Evolutionary conservation across 192 early-diverging fungal species (phyloP), one percentile per base, ranked within the genome.

Genomic region (Coemansia sp.): DNA sequence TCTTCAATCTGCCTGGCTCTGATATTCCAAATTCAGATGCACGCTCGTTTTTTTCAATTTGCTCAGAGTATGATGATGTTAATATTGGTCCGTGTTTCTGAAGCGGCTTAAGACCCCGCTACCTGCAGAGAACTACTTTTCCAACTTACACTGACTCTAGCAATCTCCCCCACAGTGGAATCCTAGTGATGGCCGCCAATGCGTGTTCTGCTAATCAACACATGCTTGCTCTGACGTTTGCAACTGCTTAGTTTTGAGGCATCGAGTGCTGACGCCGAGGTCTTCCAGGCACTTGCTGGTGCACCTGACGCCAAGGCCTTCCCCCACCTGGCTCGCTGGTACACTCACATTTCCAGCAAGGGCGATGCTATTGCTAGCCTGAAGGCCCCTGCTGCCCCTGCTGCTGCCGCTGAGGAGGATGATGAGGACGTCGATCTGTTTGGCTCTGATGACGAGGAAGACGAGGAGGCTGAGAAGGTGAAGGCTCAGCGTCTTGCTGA

Each of bases 371-470:
- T 75, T 43, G 57, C 45, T 51, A 42, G 62, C 57, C 67, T 76
- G 51, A 84, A 81, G 80, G 55, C 79, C 20, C 65, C 76, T 35
- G 74, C 66, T 43, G 72, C 76, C 40, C 86, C 90, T 59, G 84
- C 83, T 55, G 84, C 78, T 26, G 85, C 82, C 50, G 88, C 66
- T 18, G 93, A 82, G 31, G 94, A 91, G 38, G 95, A 95, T 42
- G 95, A 97, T 35, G 93, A 96, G 58, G 94, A 96, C 67, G 83
- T 96, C 64, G 95, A 97, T 83, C 92, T 97, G 63, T 97, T 97
- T 80, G 95, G 89, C 70, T 95, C 93, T 67, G 92, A 93, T 67
- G 93, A 95, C 70, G 78, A 81, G 56, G 94, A 87, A 40, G 95
- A 96, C 85, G 94, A 85, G 70, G 95, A 90, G 82, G 91, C 88